These are phyloP conservation scores for Fusarium oxysporum DNA, from an alignment of 2,329 filamentous ascomycete species.

Conservation along the genomic window DNA sequence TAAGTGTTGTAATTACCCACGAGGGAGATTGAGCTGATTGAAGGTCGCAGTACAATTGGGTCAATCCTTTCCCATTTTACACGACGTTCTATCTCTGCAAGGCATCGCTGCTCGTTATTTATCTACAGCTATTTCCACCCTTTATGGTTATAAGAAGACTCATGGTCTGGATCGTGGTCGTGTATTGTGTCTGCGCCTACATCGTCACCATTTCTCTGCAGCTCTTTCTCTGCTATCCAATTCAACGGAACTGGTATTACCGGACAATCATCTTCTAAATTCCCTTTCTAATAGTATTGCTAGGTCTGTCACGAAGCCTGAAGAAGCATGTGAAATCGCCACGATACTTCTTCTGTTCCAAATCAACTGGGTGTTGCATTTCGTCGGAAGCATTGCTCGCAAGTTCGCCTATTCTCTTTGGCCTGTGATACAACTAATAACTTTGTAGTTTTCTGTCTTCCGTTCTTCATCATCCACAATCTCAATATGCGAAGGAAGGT, in stretches of 20 bases:
- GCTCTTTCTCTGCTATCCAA: constrained; percentile 25
- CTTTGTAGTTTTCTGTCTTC: background rate
- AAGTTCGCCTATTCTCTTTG: background rate
- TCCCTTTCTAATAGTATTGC: rapidly evolving
- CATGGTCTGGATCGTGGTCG: background rate
- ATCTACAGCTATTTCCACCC: constrained; percentile 29
- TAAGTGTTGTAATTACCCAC: rapidly evolving
- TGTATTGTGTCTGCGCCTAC: constrained; percentile 8
- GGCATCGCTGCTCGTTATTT: constrained; percentile 26
- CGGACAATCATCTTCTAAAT: rapidly evolving
- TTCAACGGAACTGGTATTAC: constrained; percentile 29
- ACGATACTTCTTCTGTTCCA: constrained; percentile 6
- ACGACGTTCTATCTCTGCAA: constrained; percentile 36
- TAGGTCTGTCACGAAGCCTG: background rate
- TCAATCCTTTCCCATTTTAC: constrained; percentile 14
- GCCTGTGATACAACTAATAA: rapidly evolving
- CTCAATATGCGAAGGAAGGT: constrained; percentile 21
- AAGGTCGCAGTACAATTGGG: constrained; percentile 7
- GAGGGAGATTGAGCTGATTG: background rate
- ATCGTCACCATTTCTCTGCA: background rate
- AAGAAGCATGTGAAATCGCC: background rate
- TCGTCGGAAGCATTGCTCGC: constrained; percentile 21
- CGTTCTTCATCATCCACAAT: constrained; percentile 22
- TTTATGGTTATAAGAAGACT: constrained; percentile 31
- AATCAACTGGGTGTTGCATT: constrained; percentile 23